These are phyloP conservation scores for Kodamaea fungicola DNA, from an alignment of 1,139 yeast species.

Conservation along the genomic window DNA sequence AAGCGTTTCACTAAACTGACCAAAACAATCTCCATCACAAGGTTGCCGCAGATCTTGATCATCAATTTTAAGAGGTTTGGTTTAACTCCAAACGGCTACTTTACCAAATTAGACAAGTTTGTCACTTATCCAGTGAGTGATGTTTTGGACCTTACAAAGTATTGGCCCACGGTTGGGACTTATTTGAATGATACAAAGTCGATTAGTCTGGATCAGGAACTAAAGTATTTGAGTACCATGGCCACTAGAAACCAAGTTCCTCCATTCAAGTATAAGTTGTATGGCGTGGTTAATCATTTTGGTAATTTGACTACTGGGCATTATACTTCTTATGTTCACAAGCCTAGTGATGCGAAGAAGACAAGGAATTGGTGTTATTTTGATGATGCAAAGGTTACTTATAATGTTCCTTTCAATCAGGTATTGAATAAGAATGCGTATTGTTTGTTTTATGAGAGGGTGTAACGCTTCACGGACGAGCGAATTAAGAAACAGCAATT, in stretches of 20 bases:
- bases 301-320: conserved; percentile 87
- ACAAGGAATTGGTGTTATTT: conserved; percentile 67
- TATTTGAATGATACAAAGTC: conserved; percentile 16
- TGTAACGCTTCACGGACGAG: conserved; percentile 14
- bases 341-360: conserved; percentile 36
- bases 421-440: conserved; percentile 67
- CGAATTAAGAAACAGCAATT: not conserved
- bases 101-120: conserved; percentile 60
- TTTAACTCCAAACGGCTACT: conserved; percentile 39
- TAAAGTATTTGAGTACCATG: conserved; percentile 43
- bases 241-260: conserved; percentile 75
- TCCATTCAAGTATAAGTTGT: conserved; percentile 75
- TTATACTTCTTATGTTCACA: conserved; percentile 80
- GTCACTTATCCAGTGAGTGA: conserved; percentile 58
- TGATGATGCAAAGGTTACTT: conserved; percentile 64
- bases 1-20: conserved; percentile 63
- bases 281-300: conserved; percentile 85
- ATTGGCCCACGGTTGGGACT: conserved; percentile 66
- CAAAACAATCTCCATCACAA: conserved; percentile 64
- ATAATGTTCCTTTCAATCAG: conserved; percentile 35
- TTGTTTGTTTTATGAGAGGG: conserved; percentile 62
- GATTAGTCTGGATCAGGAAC: conserved; percentile 40
- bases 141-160: conserved; percentile 62
- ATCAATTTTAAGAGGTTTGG: conserved; percentile 81
- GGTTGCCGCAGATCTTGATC: conserved; percentile 70